Evolutionary conservation across 1,284 basidiomycete species (phyloP), one percentile per base, ranked within the genome.

Genomic region (Heterobasidion occidentale): DNA sequence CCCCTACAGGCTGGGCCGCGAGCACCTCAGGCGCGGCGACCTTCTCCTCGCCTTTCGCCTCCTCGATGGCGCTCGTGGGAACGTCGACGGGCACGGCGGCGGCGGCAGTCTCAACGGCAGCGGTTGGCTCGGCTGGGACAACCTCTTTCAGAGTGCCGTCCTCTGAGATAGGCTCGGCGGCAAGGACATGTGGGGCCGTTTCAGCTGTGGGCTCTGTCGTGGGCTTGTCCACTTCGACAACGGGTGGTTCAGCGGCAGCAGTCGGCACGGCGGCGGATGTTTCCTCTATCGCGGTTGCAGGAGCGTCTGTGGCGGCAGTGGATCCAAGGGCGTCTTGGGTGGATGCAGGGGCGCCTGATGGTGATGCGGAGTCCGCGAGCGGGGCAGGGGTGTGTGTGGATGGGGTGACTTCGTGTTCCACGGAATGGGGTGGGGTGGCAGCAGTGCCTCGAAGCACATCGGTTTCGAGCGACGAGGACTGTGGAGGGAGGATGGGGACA

Each of bases 171-270:
- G 56, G 54, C 17, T 53, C 45, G 27, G 46, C 53, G 20, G 47
- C 56, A 36, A 55, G 54, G 44, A 54, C 54, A n/a, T 52, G 57
- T n/a, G 52, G 55, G 33, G 55, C 51, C 5, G 27, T 9, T 17
- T 56, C 50, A 46, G 59, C 54, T 14, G 59, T 57, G 17, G 59
- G 48, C 15, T 52, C 57, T 42, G 44, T 59, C 17, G 51, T 9
- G 12, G 42, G 45, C 4, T 54, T 33, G 17, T 38, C 48, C 35
- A 54, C 51, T 20, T 44, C 46, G 14, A 52, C 47, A 19, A 53
- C 56, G 9, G 48, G 56, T 15, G 47, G 27, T 19, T 53, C 51
- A 12, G 36, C 46, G 7, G 36, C 48, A 15, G 54, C 34, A 9
- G 53, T 52, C 17, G 19, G 7, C 7, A 49, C 45, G 54, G n/a